Evolutionary conservation across 768 basidiomycete genomes (phyloP).

Genomic region (Tricholoma bakamatsutake): DNA sequence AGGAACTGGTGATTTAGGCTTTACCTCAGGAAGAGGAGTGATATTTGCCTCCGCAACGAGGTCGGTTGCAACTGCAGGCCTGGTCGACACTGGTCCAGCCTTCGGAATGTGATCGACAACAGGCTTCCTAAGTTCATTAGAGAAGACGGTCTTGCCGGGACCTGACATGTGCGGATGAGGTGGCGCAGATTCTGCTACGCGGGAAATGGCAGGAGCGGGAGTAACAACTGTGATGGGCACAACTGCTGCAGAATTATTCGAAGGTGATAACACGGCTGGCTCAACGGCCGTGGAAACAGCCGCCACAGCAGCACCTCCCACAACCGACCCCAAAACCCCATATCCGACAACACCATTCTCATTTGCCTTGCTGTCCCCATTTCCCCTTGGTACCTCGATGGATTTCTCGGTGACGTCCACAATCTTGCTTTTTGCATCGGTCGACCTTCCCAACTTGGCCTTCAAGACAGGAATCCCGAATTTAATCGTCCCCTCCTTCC

Average conservation of each 20-base stretch:
- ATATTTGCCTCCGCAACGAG: neutral
- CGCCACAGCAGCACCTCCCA: constrained; percentile 12
- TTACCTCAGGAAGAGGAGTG: neutral
- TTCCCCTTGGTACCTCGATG: constrained; percentile 16
- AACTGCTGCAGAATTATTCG: neutral
- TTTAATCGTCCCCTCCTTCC: constrained; percentile 21
- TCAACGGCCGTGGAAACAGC: neutral
- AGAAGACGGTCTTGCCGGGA: neutral
- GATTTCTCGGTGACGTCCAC: constrained; percentile 18
- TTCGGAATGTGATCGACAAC: neutral
- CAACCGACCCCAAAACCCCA: constrained; percentile 10
- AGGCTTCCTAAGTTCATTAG: neutral
- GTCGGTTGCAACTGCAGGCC: neutral
- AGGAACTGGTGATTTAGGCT: neutral
- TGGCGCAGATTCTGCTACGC: constrained; percentile 1
- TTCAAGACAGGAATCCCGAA: constrained; percentile 25
- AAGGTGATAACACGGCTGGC: neutral
- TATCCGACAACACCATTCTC: constrained; percentile 8
- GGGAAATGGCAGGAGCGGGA: neutral
- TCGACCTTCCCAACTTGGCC: constrained; percentile 16
- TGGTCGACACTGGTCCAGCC: neutral
- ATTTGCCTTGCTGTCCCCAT: constrained; percentile 7
- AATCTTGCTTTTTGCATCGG: neutral
- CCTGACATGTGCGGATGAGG: neutral
- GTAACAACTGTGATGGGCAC: neutral